A percentile compares a stretch with the other conserved stretches of the same genome.
phyloP scores from a whole-genome alignment of 2,329 filamentous ascomycete species.

The Dothistroma septosporum region DNA sequence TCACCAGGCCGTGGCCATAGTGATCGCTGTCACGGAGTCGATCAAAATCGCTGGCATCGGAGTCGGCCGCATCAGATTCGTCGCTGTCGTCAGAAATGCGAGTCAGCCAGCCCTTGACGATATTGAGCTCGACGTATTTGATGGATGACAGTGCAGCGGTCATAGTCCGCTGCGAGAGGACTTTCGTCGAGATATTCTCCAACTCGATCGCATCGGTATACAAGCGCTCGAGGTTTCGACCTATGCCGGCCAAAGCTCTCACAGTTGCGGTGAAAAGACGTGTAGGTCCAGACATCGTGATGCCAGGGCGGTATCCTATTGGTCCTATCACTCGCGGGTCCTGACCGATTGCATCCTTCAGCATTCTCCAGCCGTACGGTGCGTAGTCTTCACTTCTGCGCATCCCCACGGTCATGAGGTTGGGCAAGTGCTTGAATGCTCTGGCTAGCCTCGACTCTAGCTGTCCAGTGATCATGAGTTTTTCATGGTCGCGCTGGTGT shows the following conservation, averaged over 20 bases:
- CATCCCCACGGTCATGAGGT: constrained; percentile 32
- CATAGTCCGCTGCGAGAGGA: constrained; percentile 18
- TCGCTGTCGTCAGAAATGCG: background rate
- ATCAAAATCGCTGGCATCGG: background rate
- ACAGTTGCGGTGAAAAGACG: constrained; percentile 28
- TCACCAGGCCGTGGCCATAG: constrained; percentile 21
- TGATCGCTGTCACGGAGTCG: constrained; percentile 1
- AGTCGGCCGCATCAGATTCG: background rate
- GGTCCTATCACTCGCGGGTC: constrained; percentile 30
- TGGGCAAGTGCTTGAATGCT: constrained; percentile 24
- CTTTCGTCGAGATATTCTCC: constrained; percentile 23
- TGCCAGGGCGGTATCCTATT: constrained; percentile 18
- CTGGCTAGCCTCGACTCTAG: constrained; percentile 18
- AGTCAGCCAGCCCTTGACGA: constrained; percentile 22
- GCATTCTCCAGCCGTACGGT: constrained; percentile 29
- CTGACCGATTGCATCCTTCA: constrained; percentile 24
- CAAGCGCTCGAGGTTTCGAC: constrained; percentile 23
- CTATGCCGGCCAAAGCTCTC: constrained; percentile 17
- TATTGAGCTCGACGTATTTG: constrained; percentile 31
- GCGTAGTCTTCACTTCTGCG: constrained; percentile 28
- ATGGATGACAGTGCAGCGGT: constrained; percentile 23
- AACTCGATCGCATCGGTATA: constrained; percentile 34
- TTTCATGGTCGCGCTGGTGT: constrained; percentile 23
- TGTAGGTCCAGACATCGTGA: constrained; percentile 24
- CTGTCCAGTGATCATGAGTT: constrained; percentile 14